Evolutionary conservation across 2,329 filamentous ascomycete genomes (phyloP), one percentile per base, ranked within the genome.

Genomic region (Dendrostoma leiphaemia): DNA sequence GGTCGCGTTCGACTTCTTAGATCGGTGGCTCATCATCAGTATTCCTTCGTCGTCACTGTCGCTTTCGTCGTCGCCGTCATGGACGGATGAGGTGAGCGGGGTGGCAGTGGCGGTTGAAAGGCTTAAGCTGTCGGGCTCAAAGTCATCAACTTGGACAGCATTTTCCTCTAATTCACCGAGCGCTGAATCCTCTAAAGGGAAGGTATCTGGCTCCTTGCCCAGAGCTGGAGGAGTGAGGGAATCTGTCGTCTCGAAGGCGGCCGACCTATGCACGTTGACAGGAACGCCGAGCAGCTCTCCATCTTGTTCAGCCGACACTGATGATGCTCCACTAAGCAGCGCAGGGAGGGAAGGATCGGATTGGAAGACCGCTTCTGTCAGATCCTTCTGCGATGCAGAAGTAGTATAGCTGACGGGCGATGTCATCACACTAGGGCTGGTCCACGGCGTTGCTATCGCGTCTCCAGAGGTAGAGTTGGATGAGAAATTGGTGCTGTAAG

Each of bases 331-430:
- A 53, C 83, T 86, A 10, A 86, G 72, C 7, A 86, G 70, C 6
- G 83, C 83, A 10, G 84, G 84, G 3, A 87, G 68, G 5, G 84
- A 87, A 0, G 83, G 83, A 49, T 86, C 83, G 3, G 83, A 86
- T 52, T 81, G 81, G 65, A 84, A 85, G 3, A 79, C 78, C 8
- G 75, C 71, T 6, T 78, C 77, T 3, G 75, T 72, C 1, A 71
- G 65, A n/a, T 69, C 71, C 56, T 74, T 74, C 21, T 68, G 68
- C 4, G 71, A 67, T 6, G 65, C 65, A 10, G 64, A 57, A 40
- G 71, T 71, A 49, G 68, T 54, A 2, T 71, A 68, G 19, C 72
- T 75, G 5, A 77, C 67, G 4, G 80, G 79, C 57, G 79, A 81
- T 4, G 74, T 70, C 2, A 75, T 68, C 50, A 82, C 80, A 61